Conservation (phyloP, 2,329 filamentous ascomycete species). For the Pestalotiopsis sp. region DNA sequence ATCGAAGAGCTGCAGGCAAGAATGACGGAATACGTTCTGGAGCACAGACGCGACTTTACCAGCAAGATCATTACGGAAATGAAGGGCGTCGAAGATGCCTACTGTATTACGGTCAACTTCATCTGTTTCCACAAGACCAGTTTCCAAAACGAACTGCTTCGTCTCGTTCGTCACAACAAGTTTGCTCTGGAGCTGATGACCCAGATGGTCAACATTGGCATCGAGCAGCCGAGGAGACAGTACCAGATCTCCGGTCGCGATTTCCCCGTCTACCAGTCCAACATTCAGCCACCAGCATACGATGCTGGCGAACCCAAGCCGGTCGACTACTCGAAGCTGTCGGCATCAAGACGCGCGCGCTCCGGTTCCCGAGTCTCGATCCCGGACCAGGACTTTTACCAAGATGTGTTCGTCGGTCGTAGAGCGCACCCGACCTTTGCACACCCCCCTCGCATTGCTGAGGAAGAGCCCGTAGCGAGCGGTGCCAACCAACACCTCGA, state of each 20-base stretch:
- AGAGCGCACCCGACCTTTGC: conserved; percentile 25
- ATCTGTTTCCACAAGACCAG: conserved; percentile 98
- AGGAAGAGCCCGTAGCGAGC: conserved; percentile 27
- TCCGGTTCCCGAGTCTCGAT: conserved; percentile 26
- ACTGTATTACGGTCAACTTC: conserved; percentile 85
- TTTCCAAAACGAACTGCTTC: conserved; percentile 92
- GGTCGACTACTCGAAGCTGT: conserved; percentile 27
- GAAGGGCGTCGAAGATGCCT: conserved; percentile 76
- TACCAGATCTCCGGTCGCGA: conserved; percentile 69
- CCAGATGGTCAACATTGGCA: conserved; percentile 80
- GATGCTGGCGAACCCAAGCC: conserved; percentile 1
- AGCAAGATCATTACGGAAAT: conserved; percentile 86
- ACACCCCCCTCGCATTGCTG: conserved; percentile 27
- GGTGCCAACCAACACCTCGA: conserved; percentile 26
- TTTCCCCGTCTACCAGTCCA: conserved; percentile 63
- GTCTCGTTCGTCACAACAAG: conserved; percentile 88
- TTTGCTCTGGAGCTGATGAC: conserved; percentile 92
- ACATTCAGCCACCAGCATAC: conserved; percentile 35
- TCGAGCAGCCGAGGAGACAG: conserved; percentile 80
- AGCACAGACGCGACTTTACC: conserved; percentile 89
- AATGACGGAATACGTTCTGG: conserved; percentile 80
- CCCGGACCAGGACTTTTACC: conserved; percentile 40
- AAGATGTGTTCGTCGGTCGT: conserved; percentile 49
- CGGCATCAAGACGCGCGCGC: conserved; percentile 27
- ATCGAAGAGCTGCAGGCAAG: conserved; percentile 81